Evolutionary conservation across 257 asterid genomes (phyloP), one percentile per base, ranked within the genome.

Genomic region (Nicotiana attenuata): DNA sequence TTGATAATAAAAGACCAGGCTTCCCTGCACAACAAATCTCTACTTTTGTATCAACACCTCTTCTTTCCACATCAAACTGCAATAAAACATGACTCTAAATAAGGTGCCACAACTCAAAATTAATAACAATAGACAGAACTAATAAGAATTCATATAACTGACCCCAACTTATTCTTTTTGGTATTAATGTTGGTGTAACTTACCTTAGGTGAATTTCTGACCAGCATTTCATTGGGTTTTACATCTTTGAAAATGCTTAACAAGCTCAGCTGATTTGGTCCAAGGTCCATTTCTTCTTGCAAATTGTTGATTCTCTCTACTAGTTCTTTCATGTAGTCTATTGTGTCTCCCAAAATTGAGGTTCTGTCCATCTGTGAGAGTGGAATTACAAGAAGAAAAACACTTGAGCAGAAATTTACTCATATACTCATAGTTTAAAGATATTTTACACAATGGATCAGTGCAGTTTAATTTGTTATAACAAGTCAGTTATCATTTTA

Each of bases 281-380:
- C 89, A 78, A 86, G 79, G 29, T 84, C 88, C 89, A 84, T 87
- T 82, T 90, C 92, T 84, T 89, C 88, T 81, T 90, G 94, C 81
- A 94, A 84, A 16, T 81, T 84, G 47, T 89, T 88, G 85, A 92
- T 92, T 85, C 85, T 89, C 76, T 91, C 89, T 7, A 90, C 76
- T 31, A 94, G 87, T 85, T 94, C 98, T 77, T 92, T 92, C 90
- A 92, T 85, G 91, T 94, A 94, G 82, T 91, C 97, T 56, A 94
- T 93, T 1, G 97, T 89, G 77, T 94, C 98, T 26, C 98, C 97
- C 2, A 94, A 96, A 82, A 94, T 94, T 3, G 98, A 89, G 50
- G 98, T 92, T 59, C 97, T 90, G 69, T 92, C 98, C 98, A 94
- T 94, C 98, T 94, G 87, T 81, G 7, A 22, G 41, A 28, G 29